A percentile compares a stretch with the other conserved stretches of the same genome.
These are phyloP conservation scores for Pythium brachiatum DNA, from an alignment of 352 stramenopile genomes.

Conservation along the genomic window DNA sequence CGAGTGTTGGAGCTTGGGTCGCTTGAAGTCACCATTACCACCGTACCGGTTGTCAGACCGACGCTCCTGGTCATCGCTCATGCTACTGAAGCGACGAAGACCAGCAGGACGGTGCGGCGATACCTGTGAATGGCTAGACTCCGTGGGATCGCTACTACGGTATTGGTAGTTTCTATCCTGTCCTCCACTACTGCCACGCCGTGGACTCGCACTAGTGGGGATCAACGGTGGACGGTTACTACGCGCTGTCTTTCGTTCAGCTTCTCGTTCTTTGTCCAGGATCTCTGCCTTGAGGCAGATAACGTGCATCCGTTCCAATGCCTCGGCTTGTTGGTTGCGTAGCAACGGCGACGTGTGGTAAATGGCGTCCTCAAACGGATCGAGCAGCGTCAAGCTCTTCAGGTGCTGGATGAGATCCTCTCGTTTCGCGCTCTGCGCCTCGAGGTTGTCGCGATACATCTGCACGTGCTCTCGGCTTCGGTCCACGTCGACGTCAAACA, in stretches of 20 bases:
- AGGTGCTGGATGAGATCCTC: conserved; percentile 61
- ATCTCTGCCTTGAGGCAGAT: conserved; percentile 56
- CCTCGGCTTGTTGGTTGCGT: conserved; percentile 40
- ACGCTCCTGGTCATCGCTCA: conserved; percentile 19
- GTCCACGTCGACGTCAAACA: conserved; percentile 80
- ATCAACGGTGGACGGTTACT: conserved; percentile 17
- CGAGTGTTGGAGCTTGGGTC: conserved; percentile 58
- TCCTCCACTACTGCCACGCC: not conserved
- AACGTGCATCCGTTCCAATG: conserved; percentile 50
- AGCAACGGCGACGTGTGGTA: conserved; percentile 30
- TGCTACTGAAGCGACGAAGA: conserved; percentile 22
- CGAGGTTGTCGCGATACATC: conserved; percentile 73
- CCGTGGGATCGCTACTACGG: conserved; percentile 20
- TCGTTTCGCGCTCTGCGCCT: conserved; percentile 58
- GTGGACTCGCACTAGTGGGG: conserved; percentile 12
- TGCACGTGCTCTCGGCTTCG: conserved; percentile 68
- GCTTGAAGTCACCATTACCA: conserved; percentile 33
- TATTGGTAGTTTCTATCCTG: conserved; percentile 16
- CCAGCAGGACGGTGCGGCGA: not conserved
- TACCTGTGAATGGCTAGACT: conserved; percentile 12
- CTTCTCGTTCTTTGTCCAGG: conserved; percentile 48
- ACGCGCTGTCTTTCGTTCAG: conserved; percentile 41
- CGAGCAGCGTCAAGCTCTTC: conserved; percentile 32
- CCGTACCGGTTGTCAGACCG: conserved; percentile 15
- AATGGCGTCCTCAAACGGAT: conserved; percentile 45